phyloP scores from a whole-genome alignment of 2,329 filamentous ascomycete genomes.

The Plectosphaerella cucumerina region DNA sequence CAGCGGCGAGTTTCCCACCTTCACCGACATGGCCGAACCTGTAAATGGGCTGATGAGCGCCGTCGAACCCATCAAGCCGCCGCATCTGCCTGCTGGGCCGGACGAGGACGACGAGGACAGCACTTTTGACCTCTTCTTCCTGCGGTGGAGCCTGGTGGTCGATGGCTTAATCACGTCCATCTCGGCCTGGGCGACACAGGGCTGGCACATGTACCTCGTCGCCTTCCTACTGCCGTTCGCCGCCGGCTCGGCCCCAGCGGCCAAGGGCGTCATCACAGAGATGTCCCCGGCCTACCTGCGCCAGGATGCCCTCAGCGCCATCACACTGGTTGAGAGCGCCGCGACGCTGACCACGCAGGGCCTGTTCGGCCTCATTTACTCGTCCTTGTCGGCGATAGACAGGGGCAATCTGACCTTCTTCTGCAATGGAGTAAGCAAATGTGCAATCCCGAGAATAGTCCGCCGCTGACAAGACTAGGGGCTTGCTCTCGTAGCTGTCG shows the following conservation, averaged over 20 bases:
- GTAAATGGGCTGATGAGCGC: slow-evolving; percentile 34
- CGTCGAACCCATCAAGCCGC: slow-evolving; percentile 36
- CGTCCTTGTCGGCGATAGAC: slow-evolving; percentile 55
- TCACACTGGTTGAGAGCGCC: slow-evolving; percentile 67
- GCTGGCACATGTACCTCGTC: slow-evolving; percentile 65
- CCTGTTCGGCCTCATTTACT: slow-evolving; percentile 64
- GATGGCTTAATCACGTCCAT: slow-evolving; percentile 62
- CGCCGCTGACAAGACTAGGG: slow-evolving; percentile 28
- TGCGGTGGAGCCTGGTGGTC: slow-evolving; percentile 60
- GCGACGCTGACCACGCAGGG: slow-evolving; percentile 60
- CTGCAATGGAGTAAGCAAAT: slow-evolving; percentile 54
- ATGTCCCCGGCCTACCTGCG: slow-evolving; percentile 61
- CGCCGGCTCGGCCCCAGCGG: slow-evolving; percentile 64
- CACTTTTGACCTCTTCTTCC: slow-evolving; percentile 63
- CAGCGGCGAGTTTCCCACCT: slow-evolving; percentile 6
- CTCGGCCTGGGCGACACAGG: slow-evolving; percentile 55
- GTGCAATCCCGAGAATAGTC: background rate
- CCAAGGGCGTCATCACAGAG: slow-evolving; percentile 69
- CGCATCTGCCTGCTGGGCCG: slow-evolving; percentile 6
- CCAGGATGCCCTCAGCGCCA: slow-evolving; percentile 63
- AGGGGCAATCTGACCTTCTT: slow-evolving; percentile 61
- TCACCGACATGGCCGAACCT: slow-evolving; percentile 36
- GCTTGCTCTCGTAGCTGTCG: slow-evolving; percentile 48
- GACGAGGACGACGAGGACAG: slow-evolving; percentile 40
- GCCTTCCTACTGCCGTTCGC: slow-evolving; percentile 63